Evolutionary conservation across 225 moss, liverwort and hornwort genomes (phyloP), one percentile per base, ranked within the genome.

Genomic region (Antitrichia curtipendula): DNA sequence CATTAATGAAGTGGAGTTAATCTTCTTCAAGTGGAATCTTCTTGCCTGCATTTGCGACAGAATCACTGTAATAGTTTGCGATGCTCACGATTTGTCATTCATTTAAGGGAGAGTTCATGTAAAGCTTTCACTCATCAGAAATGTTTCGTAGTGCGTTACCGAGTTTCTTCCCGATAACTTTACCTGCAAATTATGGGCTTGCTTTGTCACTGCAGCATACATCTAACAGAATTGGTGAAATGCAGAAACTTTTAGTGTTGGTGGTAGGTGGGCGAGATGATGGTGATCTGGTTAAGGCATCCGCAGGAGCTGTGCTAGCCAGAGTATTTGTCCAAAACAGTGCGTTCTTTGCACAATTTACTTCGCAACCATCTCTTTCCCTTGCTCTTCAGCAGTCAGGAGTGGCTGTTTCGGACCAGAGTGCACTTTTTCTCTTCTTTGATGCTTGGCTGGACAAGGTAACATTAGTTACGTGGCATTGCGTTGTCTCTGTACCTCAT

Each of bases 391-490:
- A 96, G 93, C 95, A 97, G 90, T 93, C 97, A 62, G 99, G 97
- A 87, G 96, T 97, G 89, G 93, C 95, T 65, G 88, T 93, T 79
- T 92, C 95, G 90, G 96, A 97, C 90, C 99, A 97, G 92, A 95
- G 95, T 94, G 95, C 95, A 56, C 95, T 99, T 90, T 99, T 99
- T 90, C 85, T 96, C 79, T 99, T 99, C 91, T 95, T 99, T 95
- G 99, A 99, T 93, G 99, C 99, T 87, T 99, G 99, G 99, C 94
- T 99, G 92, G 99, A 99, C 91, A 99, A 99, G 96, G 98, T 97
- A 96, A 89, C 79, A 87, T 72, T 73, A 57, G 69, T 90, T 83
- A 68, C 38, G 74, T 83, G 70, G 40, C 52, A 80, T 88, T 56
- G 61, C 63, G 56, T 69, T 87, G 75, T 79, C 60, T 84, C 65